Percentiles rank a stretch among this genome's conserved stretches.
These are phyloP conservation scores for Blastomyces gilchristii DNA, from an alignment of 2,329 filamentous ascomycete genomes.

Conservation along the genomic window DNA sequence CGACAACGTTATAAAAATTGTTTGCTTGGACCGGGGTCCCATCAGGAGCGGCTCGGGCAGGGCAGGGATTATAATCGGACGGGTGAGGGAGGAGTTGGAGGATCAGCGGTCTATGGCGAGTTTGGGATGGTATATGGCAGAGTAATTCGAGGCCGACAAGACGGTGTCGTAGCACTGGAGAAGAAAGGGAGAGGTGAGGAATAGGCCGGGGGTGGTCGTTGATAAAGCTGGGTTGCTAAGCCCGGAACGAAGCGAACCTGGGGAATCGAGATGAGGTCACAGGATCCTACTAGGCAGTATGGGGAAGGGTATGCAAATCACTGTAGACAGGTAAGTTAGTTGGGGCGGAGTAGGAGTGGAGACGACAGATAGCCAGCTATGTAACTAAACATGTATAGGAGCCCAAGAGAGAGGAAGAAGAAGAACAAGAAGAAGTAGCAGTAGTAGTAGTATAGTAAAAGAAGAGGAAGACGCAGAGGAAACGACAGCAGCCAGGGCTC, in stretches of 20 bases:
- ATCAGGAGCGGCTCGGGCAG: conserved; percentile 10
- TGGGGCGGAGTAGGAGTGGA: not conserved
- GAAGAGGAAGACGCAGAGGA: not conserved
- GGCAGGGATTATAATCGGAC: not conserved
- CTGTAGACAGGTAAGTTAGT: not conserved
- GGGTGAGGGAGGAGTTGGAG: conserved; percentile 11
- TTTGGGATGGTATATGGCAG: not conserved
- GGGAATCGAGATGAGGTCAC: conserved; percentile 2
- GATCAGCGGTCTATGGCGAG: not conserved
- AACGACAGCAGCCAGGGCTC: not conserved
- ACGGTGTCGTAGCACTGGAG: not conserved
- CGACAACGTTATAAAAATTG: conserved; percentile 10
- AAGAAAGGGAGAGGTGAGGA: not conserved
- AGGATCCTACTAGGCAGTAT: not conserved
- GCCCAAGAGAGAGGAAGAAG: too few species aligned
- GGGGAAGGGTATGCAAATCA: not conserved
- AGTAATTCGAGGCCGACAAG: not conserved
- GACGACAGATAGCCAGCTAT: not conserved
- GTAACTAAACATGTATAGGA: not conserved
- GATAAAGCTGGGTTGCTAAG: not conserved
- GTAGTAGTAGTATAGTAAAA: too few species aligned
- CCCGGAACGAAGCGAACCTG: too few species aligned
- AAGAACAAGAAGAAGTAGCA: not conserved
- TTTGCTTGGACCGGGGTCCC: conserved; percentile 9
- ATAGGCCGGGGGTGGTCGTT: not conserved